Evolutionary conservation across 768 basidiomycete genomes (phyloP).

Genomic region (Lepiota brunneoincarnata): DNA sequence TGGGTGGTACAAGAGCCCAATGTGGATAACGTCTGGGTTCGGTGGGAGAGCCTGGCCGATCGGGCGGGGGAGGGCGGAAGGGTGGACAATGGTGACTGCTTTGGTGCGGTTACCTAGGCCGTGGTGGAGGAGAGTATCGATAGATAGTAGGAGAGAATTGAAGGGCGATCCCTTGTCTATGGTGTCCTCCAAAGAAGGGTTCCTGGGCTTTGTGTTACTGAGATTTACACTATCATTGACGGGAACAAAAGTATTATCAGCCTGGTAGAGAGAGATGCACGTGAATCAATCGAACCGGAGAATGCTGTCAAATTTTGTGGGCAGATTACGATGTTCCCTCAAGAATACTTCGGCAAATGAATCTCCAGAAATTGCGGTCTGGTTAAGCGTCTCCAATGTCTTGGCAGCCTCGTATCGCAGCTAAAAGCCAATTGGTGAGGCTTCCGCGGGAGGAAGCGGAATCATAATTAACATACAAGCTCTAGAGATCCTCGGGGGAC

Average conservation of each 20-base stretch:
- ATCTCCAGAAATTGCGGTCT: slow-evolving; percentile 45
- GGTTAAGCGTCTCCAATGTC: slow-evolving; percentile 66
- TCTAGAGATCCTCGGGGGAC: slow-evolving; percentile 78
- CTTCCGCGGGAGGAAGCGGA: background rate
- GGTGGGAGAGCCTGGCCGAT: slow-evolving; percentile 56
- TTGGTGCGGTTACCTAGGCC: slow-evolving; percentile 76
- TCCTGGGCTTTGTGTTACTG: slow-evolving; percentile 41
- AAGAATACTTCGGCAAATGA: slow-evolving; percentile 74
- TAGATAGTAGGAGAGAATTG: slow-evolving; percentile 50
- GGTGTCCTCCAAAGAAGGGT: slow-evolving; percentile 39
- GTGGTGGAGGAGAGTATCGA: slow-evolving; percentile 49
- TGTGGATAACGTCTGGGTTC: slow-evolving; percentile 46
- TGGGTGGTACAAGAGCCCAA: slow-evolving; percentile 77
- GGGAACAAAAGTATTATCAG: slow-evolving; percentile 2
- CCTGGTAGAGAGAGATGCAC: background rate
- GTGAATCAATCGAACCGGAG: slow-evolving; percentile 44
- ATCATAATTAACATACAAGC: slow-evolving; percentile 48
- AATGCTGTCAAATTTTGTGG: slow-evolving; percentile 71
- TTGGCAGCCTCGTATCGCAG: slow-evolving; percentile 71
- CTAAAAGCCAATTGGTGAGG: slow-evolving; percentile 33
- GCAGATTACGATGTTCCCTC: slow-evolving; percentile 61
- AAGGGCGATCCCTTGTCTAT: slow-evolving; percentile 62
- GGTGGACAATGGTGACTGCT: slow-evolving; percentile 60
- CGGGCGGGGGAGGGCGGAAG: slow-evolving; percentile 41
- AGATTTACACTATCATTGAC: slow-evolving; percentile 48